A percentile compares a stretch with the other conserved stretches of the same genome.
These are phyloP conservation scores for Boletus rufocinnamomeus DNA, from an alignment of 768 basidiomycete species.

Conservation along the genomic window DNA sequence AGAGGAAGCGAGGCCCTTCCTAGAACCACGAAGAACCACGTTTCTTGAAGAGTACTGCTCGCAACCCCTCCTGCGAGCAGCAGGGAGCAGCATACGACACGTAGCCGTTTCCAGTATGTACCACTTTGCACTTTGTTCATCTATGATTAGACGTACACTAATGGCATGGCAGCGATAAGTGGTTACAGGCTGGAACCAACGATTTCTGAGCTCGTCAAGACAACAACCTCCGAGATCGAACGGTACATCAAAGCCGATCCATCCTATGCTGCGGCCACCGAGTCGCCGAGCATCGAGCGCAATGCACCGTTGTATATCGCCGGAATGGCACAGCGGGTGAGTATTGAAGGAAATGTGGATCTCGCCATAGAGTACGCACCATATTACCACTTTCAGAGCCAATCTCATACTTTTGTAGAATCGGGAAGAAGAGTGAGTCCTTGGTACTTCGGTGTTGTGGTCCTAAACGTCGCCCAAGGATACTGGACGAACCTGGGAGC, in stretches of 20 bases:
- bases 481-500: not conserved
- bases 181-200: not conserved
- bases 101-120: no score
- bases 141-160: not conserved
- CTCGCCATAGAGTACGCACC: not conserved
- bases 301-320: not conserved
- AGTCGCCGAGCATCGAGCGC: not conserved
- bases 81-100: no score
- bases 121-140: not conserved
- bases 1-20: not conserved
- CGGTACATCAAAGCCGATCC: not conserved
- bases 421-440: not conserved
- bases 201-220: not conserved
- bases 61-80: no score
- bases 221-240: not conserved
- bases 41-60: no score
- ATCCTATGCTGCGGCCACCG: no score
- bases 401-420: not conserved
- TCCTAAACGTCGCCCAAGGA: no score
- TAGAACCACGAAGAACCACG: not conserved
- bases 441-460: no score
- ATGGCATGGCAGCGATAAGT: not conserved
- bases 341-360: not conserved
- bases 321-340: not conserved
- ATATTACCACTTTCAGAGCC: no score